phyloP scores from a whole-genome alignment of 345 rosid genomes.

The Clarkia xantiana region DNA sequence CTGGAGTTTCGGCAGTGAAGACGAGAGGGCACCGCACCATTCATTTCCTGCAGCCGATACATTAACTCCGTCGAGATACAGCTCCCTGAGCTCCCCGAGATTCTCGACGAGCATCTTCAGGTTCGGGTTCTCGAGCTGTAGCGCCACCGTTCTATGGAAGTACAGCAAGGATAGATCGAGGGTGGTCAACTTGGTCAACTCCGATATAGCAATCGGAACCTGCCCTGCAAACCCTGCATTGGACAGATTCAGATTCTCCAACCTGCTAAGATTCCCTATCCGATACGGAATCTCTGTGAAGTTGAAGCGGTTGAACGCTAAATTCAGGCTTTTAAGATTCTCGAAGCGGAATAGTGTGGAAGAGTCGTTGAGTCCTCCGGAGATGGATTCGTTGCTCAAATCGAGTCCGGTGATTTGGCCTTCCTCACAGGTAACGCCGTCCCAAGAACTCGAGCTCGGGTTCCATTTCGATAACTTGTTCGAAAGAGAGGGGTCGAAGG shows the following conservation, averaged over 20 bases:
- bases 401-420: constrained; percentile 23
- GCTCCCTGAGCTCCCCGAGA: constrained; percentile 21
- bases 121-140: constrained; percentile 22
- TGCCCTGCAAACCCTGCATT: constrained; percentile 20
- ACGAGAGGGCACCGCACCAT: constrained; percentile 24
- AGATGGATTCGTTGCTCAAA: constrained; percentile 22
- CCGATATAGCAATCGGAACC: constrained; percentile 21
- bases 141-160: not conserved
- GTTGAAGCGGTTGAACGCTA: constrained; percentile 24
- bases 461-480: constrained; percentile 18
- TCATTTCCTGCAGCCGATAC: constrained; percentile 11
- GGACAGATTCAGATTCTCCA: constrained; percentile 23
- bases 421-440: constrained; percentile 29
- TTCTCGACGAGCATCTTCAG: constrained; percentile 12
- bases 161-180: constrained; percentile 27
- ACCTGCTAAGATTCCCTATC: constrained; percentile 16
- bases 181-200: constrained; percentile 19
- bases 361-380: constrained; percentile 18
- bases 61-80: constrained; percentile 18
- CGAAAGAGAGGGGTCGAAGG: constrained; percentile 1
- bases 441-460: constrained; percentile 19
- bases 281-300: constrained; percentile 13
- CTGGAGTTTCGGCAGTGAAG: constrained; percentile 10
- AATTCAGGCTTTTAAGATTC: constrained; percentile 23
- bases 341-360: constrained; percentile 26